Evolutionary conservation across 495 filamentous ascomycete species (phyloP).

Genomic region (Hypoxylon cercidicola): DNA sequence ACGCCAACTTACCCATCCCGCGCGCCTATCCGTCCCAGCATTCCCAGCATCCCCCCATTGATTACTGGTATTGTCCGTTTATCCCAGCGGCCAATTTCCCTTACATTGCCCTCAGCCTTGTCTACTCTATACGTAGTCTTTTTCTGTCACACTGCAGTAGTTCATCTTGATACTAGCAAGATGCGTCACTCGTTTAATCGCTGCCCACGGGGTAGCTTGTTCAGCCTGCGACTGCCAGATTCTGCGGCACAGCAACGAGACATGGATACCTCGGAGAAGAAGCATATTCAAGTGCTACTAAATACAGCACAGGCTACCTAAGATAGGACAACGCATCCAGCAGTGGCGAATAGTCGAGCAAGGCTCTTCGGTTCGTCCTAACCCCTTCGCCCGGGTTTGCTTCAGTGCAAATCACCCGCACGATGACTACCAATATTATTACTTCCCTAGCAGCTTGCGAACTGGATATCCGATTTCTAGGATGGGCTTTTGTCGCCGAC

Average conservation of each 20-base stretch:
- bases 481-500: conserved; percentile 19
- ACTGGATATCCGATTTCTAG: conserved; percentile 14
- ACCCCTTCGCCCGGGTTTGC: conserved; percentile 13
- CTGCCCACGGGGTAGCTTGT: conserved; percentile 22
- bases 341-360: conserved; percentile 31
- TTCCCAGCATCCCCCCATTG: no score
- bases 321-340: conserved; percentile 8
- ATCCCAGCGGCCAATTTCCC: conserved; percentile 6
- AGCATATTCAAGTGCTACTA: conserved; percentile 7
- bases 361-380: conserved; percentile 10
- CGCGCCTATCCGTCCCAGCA: conserved; percentile 28
- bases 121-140: conserved; percentile 36
- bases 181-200: conserved; percentile 22
- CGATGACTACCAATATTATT: conserved; percentile 1
- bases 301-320: conserved; percentile 3
- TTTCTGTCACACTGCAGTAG: conserved; percentile 42
- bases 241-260: conserved; percentile 17
- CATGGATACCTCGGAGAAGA: conserved; percentile 1
- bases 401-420: conserved; percentile 30
- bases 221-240: conserved; percentile 21
- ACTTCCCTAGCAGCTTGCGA: not conserved
- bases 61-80: conserved; percentile 1
- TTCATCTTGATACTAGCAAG: conserved; percentile 33
- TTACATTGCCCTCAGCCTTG: conserved; percentile 34
- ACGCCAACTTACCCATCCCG: conserved; percentile 23